These are phyloP conservation scores for Pseudogymnoascus sp. DNA, from an alignment of 2,329 filamentous ascomycete genomes.

Conservation along the genomic window DNA sequence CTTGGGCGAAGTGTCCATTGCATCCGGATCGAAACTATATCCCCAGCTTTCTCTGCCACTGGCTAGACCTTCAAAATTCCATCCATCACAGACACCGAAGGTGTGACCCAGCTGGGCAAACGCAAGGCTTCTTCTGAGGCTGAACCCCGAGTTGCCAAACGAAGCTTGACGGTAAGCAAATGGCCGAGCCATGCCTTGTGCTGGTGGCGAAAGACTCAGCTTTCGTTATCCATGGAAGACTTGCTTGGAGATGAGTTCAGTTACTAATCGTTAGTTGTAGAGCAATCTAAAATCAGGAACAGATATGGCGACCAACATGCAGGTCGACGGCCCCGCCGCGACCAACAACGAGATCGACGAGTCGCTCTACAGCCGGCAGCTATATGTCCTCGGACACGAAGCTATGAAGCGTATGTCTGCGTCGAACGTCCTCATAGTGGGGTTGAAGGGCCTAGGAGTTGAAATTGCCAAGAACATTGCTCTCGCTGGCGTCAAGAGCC, in stretches of 20 bases:
- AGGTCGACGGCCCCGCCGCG: constrained; percentile 55
- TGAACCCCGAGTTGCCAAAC: constrained; percentile 8
- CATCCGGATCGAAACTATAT: background rate
- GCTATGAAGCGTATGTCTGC: constrained; percentile 99
- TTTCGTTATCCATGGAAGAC: background rate
- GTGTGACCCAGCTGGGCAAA: constrained; percentile 8
- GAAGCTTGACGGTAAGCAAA: constrained; percentile 5
- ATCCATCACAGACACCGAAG: constrained; percentile 3
- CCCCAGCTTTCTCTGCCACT: background rate
- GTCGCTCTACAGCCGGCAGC: constrained; percentile 66
- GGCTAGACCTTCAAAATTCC: constrained; percentile 7
- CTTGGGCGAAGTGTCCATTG: constrained; percentile 1
- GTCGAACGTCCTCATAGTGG: constrained; percentile 87
- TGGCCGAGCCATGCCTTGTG: background rate
- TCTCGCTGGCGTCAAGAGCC: constrained; percentile 93
- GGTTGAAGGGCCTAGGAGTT: constrained; percentile 87
- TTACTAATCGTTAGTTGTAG: background rate
- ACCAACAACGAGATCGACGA: constrained; percentile 58
- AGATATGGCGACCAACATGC: constrained; percentile 57
- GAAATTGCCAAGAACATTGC: constrained; percentile 99
- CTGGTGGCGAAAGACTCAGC: background rate
- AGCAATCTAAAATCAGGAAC: background rate
- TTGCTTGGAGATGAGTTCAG: background rate
- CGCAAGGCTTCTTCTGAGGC: constrained; percentile 5
- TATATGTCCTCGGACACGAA: constrained; percentile 64